Percentiles rank a stretch among this genome's conserved stretches.
phyloP scores from a whole-genome alignment of 2,329 filamentous ascomycete genomes.

The Alternaria metachromatica region DNA sequence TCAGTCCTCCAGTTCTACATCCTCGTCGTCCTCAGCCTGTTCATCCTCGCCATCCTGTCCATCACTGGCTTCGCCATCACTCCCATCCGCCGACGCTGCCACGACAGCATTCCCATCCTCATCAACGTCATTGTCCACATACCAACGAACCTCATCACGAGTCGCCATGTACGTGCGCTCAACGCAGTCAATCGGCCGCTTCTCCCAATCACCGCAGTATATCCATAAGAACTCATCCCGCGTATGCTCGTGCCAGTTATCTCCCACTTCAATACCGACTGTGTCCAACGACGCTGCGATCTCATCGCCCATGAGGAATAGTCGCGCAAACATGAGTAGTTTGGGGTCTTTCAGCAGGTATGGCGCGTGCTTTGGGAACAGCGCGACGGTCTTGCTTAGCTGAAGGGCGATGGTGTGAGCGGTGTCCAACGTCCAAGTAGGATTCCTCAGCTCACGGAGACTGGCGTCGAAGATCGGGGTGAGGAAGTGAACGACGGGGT shows the following conservation, averaged over 20 bases:
- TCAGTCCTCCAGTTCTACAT: neutral
- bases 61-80: too few species aligned
- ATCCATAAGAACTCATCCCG: neutral
- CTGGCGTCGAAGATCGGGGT: neutral
- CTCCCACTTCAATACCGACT: neutral
- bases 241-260: neutral
- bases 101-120: neutral
- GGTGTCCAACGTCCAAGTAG: neutral
- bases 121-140: neutral
- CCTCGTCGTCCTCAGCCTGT: neutral
- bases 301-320: neutral
- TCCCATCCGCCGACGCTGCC: neutral
- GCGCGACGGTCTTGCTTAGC: neutral
- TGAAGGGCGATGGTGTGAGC: neutral
- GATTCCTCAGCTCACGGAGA: neutral
- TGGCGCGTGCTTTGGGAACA: neutral
- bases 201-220: neutral
- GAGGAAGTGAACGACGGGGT: neutral
- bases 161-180: neutral
- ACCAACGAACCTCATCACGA: neutral
- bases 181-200: neutral
- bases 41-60: neutral
- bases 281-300: neutral
- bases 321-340: neutral
- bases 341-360: neutral